phyloP scores from a whole-genome alignment of 1,284 basidiomycete genomes.

The Erythrobasidium hasegawianum region DNA sequence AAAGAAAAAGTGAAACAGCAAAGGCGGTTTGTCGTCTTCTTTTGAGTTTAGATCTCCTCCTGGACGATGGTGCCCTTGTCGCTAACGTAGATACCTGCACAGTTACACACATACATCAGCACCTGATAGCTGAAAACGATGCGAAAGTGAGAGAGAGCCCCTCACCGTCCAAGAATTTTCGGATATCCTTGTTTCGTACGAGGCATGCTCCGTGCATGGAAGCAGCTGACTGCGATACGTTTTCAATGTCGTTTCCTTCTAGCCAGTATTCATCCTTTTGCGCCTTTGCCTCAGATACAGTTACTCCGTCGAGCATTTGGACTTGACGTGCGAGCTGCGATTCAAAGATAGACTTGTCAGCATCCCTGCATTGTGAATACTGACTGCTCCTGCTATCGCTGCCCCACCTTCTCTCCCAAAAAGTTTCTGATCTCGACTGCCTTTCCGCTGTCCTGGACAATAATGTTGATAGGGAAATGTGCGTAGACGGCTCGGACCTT shows the following conservation, averaged over 20 bases:
- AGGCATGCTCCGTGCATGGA: constrained; percentile 90
- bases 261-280: constrained; percentile 69
- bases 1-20: not conserved
- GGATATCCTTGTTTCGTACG: constrained; percentile 54
- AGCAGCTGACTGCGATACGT: constrained; percentile 92
- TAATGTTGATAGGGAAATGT: constrained; percentile 99
- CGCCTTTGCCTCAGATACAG: constrained; percentile 80
- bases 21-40: no score
- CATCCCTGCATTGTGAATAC: no score
- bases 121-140: not conserved
- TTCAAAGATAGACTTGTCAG: no score
- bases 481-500: constrained; percentile 99
- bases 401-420: constrained; percentile 85
- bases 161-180: constrained; percentile 48
- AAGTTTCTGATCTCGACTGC: constrained; percentile 97
- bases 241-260: constrained; percentile 90
- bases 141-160: constrained; percentile 59
- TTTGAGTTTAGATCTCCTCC: constrained; percentile 15
- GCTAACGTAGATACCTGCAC: constrained; percentile 21
- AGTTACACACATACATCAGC: not conserved
- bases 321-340: constrained; percentile 77
- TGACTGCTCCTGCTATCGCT: no score
- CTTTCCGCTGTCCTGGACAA: constrained; percentile 76
- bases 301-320: constrained; percentile 84
- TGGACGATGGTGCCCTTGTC: constrained; percentile 26